These are phyloP conservation scores for Dendrobium officinale DNA, from an alignment of 106 monocot genomes.

Conservation along the genomic window DNA sequence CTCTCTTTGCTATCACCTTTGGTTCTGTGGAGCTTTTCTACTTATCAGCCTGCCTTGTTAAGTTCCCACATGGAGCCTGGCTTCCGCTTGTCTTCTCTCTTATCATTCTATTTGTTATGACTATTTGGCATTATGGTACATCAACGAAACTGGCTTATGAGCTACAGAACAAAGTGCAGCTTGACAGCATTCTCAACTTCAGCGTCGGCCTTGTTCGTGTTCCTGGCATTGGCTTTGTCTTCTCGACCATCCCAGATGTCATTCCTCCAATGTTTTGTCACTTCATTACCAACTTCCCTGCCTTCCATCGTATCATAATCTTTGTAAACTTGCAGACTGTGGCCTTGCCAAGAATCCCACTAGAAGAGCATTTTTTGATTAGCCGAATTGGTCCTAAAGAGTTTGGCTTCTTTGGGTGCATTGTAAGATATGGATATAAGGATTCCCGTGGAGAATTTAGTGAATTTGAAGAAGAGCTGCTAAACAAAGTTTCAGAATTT, in stretches of 20 bases:
- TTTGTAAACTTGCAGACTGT: conserved; percentile 47
- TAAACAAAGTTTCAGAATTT: conserved; percentile 59
- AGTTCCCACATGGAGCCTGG: conserved; percentile 71
- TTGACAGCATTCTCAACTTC: conserved; percentile 40
- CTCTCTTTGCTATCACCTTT: conserved; percentile 35
- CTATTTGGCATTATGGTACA: conserved; percentile 71
- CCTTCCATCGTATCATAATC: conserved; percentile 60
- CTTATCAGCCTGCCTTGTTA: conserved; percentile 61
- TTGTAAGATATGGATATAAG: conserved; percentile 69
- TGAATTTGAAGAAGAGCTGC: conserved; percentile 55
- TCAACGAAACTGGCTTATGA: conserved; percentile 46
- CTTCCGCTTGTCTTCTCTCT: conserved; percentile 56
- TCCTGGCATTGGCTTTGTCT: conserved; percentile 60
- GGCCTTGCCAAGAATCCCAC: conserved; percentile 39
- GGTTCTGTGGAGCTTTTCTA: conserved; percentile 76
- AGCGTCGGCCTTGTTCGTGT: conserved; percentile 57
- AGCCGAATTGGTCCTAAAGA: conserved; percentile 44
- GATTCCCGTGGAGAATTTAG: conserved; percentile 30
- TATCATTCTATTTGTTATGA: conserved; percentile 34
- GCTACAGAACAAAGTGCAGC: conserved; percentile 51
- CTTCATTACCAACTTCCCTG: conserved; percentile 78
- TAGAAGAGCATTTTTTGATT: conserved; percentile 39
- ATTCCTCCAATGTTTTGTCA: conserved; percentile 74
- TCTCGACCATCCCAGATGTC: conserved; percentile 26
- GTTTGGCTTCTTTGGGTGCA: conserved; percentile 37